Evolutionary conservation across 1,284 basidiomycete genomes (phyloP).

Genomic region (Sporisorium scitamineum): DNA sequence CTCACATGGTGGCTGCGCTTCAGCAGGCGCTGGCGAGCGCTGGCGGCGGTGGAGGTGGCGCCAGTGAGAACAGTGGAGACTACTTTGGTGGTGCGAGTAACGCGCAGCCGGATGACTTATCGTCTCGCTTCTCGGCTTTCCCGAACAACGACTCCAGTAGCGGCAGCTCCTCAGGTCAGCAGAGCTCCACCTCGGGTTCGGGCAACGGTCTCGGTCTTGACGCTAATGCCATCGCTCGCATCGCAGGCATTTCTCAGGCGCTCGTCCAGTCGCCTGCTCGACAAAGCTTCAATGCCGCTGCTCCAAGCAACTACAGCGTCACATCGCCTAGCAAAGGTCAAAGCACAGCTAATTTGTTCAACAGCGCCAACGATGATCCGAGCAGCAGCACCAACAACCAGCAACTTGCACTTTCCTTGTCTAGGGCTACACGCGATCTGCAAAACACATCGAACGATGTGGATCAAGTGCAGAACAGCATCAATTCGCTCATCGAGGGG

Average conservation of each 20-base stretch:
- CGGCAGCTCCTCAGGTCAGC: conserved; percentile 1
- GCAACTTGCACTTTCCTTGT: conserved; percentile 41
- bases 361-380: conserved; percentile 7
- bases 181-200: conserved; percentile 2
- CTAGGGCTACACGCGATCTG: conserved; percentile 69
- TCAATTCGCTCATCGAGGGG: conserved; percentile 79
- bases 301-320: conserved; percentile 10
- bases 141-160: conserved; percentile 3
- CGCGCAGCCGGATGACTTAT: conserved; percentile 17
- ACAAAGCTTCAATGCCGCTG: conserved; percentile 7
- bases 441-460: conserved; percentile 80
- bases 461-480: conserved; percentile 78
- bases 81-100: conserved; percentile 27
- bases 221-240: conserved; percentile 37
- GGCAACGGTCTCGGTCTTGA: conserved; percentile 37
- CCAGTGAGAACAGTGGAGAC: conserved; percentile 16
- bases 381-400: conserved; percentile 31
- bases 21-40: conserved; percentile 52
- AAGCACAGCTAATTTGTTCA: conserved; percentile 12
- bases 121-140: conserved; percentile 38
- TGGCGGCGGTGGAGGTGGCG: conserved; percentile 13
- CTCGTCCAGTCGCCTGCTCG: conserved; percentile 45
- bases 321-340: conserved; percentile 17
- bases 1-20: conserved; percentile 56
- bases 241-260: conserved; percentile 50